These are phyloP conservation scores for Primulina tabacum DNA, from an alignment of 257 asterid genomes.

Conservation along the genomic window DNA sequence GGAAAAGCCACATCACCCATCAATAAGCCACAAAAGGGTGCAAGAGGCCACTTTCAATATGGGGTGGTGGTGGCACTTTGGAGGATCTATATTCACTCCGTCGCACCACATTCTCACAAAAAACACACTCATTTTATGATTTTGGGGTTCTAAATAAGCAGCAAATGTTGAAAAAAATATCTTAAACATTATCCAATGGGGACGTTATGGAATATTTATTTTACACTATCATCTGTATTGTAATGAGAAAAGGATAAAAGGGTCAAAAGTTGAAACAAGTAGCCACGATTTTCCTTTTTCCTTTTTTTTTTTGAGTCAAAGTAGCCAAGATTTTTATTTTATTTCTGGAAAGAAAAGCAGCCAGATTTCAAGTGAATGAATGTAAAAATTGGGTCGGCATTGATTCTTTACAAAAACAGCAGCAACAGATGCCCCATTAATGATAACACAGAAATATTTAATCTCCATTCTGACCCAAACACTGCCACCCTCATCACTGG, in stretches of 20 bases:
- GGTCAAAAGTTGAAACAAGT: not conserved
- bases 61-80: not conserved
- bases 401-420: not conserved
- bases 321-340: too few species aligned
- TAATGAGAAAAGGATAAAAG: too few species aligned
- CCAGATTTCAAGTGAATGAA: too few species aligned
- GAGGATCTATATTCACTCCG: not conserved
- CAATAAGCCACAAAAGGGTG: not conserved
- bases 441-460: not conserved
- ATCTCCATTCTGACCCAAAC: not conserved
- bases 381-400: not conserved
- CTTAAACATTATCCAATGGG: not conserved
- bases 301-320: too few species aligned
- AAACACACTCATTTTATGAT: not conserved
- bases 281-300: too few species aligned
- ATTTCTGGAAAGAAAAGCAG: too few species aligned
- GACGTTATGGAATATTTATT: not conserved
- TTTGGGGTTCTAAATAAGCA: not conserved
- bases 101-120: not conserved
- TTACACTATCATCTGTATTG: too few species aligned
- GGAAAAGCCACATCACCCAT: not conserved
- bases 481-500: not conserved
- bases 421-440: not conserved
- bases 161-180: not conserved
- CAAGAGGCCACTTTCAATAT: not conserved